Base-by-base conservation (phyloP, 129 eudicot genomes). In the Flaveria ramosissima region DNA sequence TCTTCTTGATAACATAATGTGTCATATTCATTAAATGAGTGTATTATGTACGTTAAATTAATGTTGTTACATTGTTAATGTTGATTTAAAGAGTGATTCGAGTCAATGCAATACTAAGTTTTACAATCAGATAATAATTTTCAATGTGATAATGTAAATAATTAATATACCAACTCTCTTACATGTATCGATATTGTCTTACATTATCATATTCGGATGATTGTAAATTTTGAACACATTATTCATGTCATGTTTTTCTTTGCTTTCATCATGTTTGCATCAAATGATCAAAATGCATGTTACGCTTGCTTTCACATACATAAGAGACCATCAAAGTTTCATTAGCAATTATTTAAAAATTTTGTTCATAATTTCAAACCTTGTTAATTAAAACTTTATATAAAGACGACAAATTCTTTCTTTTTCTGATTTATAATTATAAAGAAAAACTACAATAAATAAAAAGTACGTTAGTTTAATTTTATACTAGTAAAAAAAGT, bases 1-100 rank as follows among this genome's bases (percentile, higher is more conserved):
- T 24, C 55, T 52, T 66, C 55, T 71, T 17, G 24, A 26, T 63
- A 78, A 45, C 65, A 77, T 56, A 55, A 39, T 78, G 77, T 41
- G 50, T 19, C 20, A 11, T 20, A 74, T 26, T 61, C 46, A 15
- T 73, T 61, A n/a, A 7, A 27, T 75, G n/a, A 14, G n/a, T 45
- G 78, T 61, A 26, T 27, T 45, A 8, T 78, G 19, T 30, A 45
- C 51, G n/a, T 27, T 60, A 32, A 15, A 7, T 23, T 30, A 9
- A 41, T 55, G 7, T 51, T 17, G 20, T 19, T n/a, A 53, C 8
- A 19, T 24, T 11, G 17, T 21, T 56, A 57, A 70, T 59, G 75
- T 39, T 19, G 59, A 10, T 43, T 27, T 15, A 32, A 26, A 41
- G 14, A 68, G 4, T 45, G 32, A 41, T 6, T 12, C 17, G n/a